A percentile compares a stretch with the other conserved stretches of the same genome.
Conservation (phyloP, 2,329 filamentous ascomycete genomes). For the Cytospora chrysosperma region DNA sequence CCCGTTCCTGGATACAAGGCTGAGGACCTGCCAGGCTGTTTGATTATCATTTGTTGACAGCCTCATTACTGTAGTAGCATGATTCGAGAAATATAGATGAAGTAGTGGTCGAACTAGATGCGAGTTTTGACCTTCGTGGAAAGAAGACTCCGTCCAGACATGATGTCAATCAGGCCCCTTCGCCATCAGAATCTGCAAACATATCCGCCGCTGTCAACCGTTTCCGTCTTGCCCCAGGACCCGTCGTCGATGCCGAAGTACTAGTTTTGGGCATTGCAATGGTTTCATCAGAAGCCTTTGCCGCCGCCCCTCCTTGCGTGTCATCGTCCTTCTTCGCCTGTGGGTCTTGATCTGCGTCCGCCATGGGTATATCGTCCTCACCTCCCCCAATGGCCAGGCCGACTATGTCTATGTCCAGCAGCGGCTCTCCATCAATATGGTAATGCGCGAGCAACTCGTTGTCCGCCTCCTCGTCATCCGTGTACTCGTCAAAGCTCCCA, state of each 20-base stretch:
- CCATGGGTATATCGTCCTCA: slow-evolving; percentile 22
- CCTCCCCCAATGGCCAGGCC: slow-evolving; percentile 40
- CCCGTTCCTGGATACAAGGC: no score
- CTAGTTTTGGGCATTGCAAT: slow-evolving; percentile 30
- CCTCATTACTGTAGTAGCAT: no score
- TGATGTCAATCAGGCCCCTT: slow-evolving; percentile 26
- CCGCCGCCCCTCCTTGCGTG: slow-evolving; percentile 24
- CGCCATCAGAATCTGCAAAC: slow-evolving; percentile 74
- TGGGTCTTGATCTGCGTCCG: slow-evolving; percentile 14
- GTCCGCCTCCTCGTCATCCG: slow-evolving; percentile 49
- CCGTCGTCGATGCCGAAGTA: slow-evolving; percentile 20
- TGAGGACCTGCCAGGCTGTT: no score
- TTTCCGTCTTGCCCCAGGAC: slow-evolving; percentile 44
- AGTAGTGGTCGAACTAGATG: not conserved
- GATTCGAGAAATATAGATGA: no score
- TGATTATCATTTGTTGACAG: no score
- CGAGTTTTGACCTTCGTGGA: not conserved
- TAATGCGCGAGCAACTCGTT: slow-evolving; percentile 48
- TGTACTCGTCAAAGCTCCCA: slow-evolving; percentile 34
- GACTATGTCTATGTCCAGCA: slow-evolving; percentile 50
- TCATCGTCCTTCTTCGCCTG: slow-evolving; percentile 29
- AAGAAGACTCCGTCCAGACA: not conserved
- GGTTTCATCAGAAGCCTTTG: slow-evolving; percentile 27
- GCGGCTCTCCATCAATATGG: slow-evolving; percentile 42
- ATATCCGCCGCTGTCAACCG: slow-evolving; percentile 79